Base-by-base conservation (phyloP, 495 filamentous ascomycete genomes). In the Neurospora sp. region DNA sequence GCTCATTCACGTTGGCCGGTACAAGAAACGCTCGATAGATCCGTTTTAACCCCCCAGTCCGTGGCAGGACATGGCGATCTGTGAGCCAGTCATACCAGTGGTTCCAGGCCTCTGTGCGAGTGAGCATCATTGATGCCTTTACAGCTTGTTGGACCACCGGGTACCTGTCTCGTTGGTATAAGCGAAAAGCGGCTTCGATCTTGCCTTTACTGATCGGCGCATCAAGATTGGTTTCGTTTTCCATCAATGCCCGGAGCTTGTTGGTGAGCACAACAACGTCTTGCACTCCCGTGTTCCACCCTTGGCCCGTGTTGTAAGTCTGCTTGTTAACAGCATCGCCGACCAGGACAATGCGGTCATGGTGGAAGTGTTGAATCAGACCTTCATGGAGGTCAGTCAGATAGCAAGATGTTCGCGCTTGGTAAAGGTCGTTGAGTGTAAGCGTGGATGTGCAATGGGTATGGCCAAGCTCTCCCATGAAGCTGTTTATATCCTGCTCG, bases 251-350 rank as follows among this genome's bases (percentile, higher is more conserved):
- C 22, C 53, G 11, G 53, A 61, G 53, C 27, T 76, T 66, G 70
- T 83, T 83, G 59, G 79, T 80, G 2, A 84, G 77, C 16, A 78
- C 78, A 31, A 81, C 76, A 1, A 80, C 75, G 72, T 83, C 81
- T 48, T 82, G 75, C 44, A 84, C 74, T 10, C 81, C 80, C 42
- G 76, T 73, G 70, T 81, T 82, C 37, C 78, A 80, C 12, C 82
- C 82, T 16, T 79, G 78, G 0, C 80, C 82, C 12, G 74, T 53
- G 59, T 79, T 81, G 9, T 78, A 78, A 5, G 79, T 80, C 71
- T 83, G 81, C 73, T 85, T 85, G 73, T 84, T 83, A 41, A 78
- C 81, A 0, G 83, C 78, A 72, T 85, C 85, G 18, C 85, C 84
- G 0, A 81, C 73, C 66, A 84, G 80, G 1, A 82, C 79, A 3